Evolutionary conservation across 495 filamentous ascomycete genomes (phyloP), one percentile per base, ranked within the genome.

Genomic region (Penicillium longicatenatum): DNA sequence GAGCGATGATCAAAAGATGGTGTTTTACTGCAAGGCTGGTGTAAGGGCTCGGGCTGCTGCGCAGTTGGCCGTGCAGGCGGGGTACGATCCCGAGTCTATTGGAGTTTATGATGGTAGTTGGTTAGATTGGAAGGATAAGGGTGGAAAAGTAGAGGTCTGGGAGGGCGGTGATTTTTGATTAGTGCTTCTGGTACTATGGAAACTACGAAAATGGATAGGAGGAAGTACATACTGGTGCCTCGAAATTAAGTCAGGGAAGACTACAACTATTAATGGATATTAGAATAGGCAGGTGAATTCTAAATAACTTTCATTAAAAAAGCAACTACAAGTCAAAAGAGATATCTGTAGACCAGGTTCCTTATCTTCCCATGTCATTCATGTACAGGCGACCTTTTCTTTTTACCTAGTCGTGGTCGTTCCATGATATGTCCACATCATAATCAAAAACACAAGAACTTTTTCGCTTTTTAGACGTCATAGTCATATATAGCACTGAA

Each of bases 1-100:
- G 4, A 67, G 59, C 33, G 54, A 56, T 12, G 59, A 54, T 0
- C 49, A 52, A 47, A 57, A 72, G 29, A 74, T 97, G 11, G 84
- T 97, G 2, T 94, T 97, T 64, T 98, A 96, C 70, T 98, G 94
- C 72, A 93, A 89, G 75, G 85, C 91, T 0, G 94, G 94, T 3
- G 91, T 97, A 55, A 81, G 94, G 71, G 89, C 88, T 63, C 70
- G 79, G 20, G 84, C 89, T 4, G 93, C 93, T n/a, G 92, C 93
- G 22, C 80, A 85, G 66, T 69, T 97, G 75, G 93, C 93, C 49
- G 75, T 76, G 49, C 81, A 88, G 72, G 85, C 84, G 12, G 93
- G 94, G 22, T 97, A 88, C 81, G 72, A 76, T 60, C 82, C 82
- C 5, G 84, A 88, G 33, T 81, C 77, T 33, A 79, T 93, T 1